Percentiles rank a stretch among this genome's conserved stretches.
These are phyloP conservation scores for Hypseocharis bilobata DNA, from an alignment of 441 rosid species.

Conservation along the genomic window DNA sequence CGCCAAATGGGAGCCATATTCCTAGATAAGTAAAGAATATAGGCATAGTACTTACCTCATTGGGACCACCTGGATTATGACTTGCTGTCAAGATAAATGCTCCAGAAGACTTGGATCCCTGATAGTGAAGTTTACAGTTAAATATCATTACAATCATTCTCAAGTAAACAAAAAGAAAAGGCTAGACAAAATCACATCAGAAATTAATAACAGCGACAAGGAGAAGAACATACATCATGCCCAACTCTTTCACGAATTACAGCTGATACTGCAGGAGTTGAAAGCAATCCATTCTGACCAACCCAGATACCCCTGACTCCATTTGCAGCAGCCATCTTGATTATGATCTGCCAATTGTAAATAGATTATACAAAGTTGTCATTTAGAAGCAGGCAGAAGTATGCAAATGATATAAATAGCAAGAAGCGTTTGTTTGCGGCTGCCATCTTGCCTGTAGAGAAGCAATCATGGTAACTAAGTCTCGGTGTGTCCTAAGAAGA, in stretches of 20 bases:
- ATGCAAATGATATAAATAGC: not conserved
- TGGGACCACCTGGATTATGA: slow-evolving; percentile 98
- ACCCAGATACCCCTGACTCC: slow-evolving; percentile 91
- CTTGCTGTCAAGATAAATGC: slow-evolving; percentile 95
- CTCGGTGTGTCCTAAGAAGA: too few relatives aligned
- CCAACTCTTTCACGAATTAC: slow-evolving; percentile 91
- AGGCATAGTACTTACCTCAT: slow-evolving; percentile 48
- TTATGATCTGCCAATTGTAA: slow-evolving; percentile 50
- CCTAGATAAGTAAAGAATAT: not conserved
- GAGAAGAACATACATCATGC: slow-evolving; percentile 55
- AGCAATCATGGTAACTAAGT: too few relatives aligned
- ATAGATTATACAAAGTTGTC: not conserved
- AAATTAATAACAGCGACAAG: not conserved
- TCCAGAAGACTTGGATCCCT: slow-evolving; percentile 91
- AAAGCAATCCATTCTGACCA: slow-evolving; percentile 83
- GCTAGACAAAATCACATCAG: not conserved
- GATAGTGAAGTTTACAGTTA: slow-evolving; percentile 26
- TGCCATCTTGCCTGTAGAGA: too few relatives aligned
- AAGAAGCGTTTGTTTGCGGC: too few relatives aligned
- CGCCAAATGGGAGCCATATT: not conserved
- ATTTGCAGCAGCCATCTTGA: slow-evolving; percentile 90
- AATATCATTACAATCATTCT: slow-evolving; percentile 15
- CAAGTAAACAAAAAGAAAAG: not conserved
- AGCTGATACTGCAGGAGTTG: slow-evolving; percentile 97
- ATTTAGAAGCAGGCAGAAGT: not conserved